Base-by-base conservation (phyloP, 2,329 filamentous ascomycete species). In the Dothistroma septosporum region DNA sequence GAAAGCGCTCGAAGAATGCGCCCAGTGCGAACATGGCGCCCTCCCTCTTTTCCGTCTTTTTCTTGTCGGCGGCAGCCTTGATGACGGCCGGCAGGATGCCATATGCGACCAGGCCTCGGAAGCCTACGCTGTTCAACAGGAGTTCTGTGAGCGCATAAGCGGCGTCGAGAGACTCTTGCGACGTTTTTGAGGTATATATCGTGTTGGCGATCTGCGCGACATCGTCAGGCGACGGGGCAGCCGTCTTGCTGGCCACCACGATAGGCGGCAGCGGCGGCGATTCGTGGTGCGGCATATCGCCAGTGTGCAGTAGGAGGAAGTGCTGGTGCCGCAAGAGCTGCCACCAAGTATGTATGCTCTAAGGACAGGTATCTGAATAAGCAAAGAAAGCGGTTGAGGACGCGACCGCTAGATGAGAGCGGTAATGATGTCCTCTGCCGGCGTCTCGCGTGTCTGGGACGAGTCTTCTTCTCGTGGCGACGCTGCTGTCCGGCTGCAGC, bases 1-100 rank as follows among this genome's bases (percentile, higher is more conserved):
- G 90, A 72, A 97, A 89, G 46, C 89, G 87, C 81, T 99, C 94
- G 71, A 97, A 93, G 52, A 99, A 81, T 58, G 95, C 93, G 60
- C 95, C 94, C 24, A 97, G 83, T 47, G 96, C 88, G 76, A 97
- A 95, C 86, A 97, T 95, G 66, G 92, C 89, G 72, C 92, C 91
- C 79, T 99, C 94, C 70, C 93, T 85, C 69, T 85, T 86, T 44
- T 88, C 83, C 16, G 88, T 89, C 76, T 87, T 92, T 83, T 99
- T 99, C 86, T 97, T 99, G 79, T 97, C 92, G 69, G 82, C 79
- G 4, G 93, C 92, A 41, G 90, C 91, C 82, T 96, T 89, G 72
- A 85, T 85, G 70, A 88, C 81, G 64, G 85, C 82, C 22, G 83
- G 80, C 52, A 90, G 74, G 53, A 89, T 76, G 66, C 83, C 83